Evolutionary conservation across 2,329 filamentous ascomycete genomes (phyloP).

Genomic region (Verticillium nonalfalfae): DNA sequence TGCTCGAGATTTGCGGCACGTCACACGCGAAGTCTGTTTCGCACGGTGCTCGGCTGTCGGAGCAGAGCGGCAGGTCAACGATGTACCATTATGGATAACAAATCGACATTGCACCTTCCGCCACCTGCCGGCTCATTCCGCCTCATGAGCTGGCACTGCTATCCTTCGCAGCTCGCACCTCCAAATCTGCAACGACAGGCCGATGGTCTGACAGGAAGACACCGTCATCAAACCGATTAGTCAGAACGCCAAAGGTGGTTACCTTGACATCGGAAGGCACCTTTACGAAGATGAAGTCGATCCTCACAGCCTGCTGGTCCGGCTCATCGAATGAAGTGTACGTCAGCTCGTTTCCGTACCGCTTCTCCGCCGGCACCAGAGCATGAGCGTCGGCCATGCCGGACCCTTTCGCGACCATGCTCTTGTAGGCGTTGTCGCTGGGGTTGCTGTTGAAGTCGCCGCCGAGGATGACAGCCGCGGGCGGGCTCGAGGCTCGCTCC

Average conservation of each 20-base stretch:
- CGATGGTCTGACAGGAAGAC: slow-evolving; percentile 25
- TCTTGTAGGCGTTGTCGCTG: slow-evolving; percentile 17
- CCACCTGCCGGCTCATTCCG: not conserved
- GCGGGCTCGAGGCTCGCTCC: not conserved
- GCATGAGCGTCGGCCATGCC: slow-evolving; percentile 17
- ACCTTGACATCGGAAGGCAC: slow-evolving; percentile 12
- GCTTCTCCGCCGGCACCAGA: slow-evolving; percentile 13
- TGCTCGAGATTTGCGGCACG: slow-evolving; percentile 4
- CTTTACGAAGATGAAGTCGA: slow-evolving; percentile 24
- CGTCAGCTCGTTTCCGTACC: slow-evolving; percentile 18
- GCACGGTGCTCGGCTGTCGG: not conserved
- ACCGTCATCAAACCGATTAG: slow-evolving; percentile 18
- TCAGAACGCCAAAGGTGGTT: slow-evolving; percentile 17
- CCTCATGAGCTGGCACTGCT: not conserved
- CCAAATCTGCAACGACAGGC: slow-evolving; percentile 20
- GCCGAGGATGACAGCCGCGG: slow-evolving; percentile 20
- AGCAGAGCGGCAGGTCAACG: not conserved
- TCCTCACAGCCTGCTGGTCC: slow-evolving; percentile 10
- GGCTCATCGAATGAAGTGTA: slow-evolving; percentile 19
- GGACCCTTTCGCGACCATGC: slow-evolving; percentile 12
- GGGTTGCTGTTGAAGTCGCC: slow-evolving; percentile 24
- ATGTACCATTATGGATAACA: not conserved
- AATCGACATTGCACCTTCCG: not conserved
- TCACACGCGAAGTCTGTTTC: slow-evolving; percentile 1
- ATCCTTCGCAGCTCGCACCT: slow-evolving; percentile 1